Evolutionary conservation across 108 stramenopile genomes (phyloP).

Genomic region (Pseudonitzschia multiseries): DNA sequence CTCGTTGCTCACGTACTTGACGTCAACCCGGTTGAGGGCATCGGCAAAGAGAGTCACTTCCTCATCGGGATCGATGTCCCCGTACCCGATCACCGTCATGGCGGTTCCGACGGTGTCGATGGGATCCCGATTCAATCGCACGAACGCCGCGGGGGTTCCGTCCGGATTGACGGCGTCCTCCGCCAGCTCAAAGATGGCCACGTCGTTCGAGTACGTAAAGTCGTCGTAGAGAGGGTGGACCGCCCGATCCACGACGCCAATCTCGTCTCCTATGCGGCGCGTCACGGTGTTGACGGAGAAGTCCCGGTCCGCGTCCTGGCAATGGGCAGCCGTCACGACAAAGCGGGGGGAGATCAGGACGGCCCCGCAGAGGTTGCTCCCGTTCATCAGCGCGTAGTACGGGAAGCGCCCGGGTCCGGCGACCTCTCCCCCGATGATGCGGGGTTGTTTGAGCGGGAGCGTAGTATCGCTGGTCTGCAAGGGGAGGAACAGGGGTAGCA

Average conservation of each 20-base stretch:
- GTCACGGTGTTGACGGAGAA: background rate
- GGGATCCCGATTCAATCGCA: background rate
- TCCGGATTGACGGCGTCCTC: background rate
- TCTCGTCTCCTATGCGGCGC: background rate
- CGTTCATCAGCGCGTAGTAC: constrained; percentile 25
- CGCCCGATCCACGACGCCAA: background rate
- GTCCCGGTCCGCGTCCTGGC: background rate
- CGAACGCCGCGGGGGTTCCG: background rate
- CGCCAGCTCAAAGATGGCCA: constrained; percentile 3
- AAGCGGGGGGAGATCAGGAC: constrained; percentile 52
- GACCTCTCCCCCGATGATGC: constrained; percentile 4
- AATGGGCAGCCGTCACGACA: constrained; percentile 48
- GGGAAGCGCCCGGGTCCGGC: constrained; percentile 9
- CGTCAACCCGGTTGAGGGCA: constrained; percentile 34
- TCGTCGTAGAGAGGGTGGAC: constrained; percentile 11
- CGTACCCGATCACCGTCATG: constrained; percentile 61
- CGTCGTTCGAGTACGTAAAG: constrained; percentile 10
- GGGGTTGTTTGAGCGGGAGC: background rate
- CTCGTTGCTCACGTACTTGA: constrained; percentile 42
- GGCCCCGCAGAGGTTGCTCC: constrained; percentile 41
- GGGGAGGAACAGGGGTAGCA: too few species aligned
- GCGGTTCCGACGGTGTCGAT: background rate
- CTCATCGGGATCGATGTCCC: constrained; percentile 26
- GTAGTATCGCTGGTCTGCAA: too few species aligned
- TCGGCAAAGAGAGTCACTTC: constrained; percentile 6